A percentile compares a stretch with the other conserved stretches of the same genome.
Evolutionary conservation across 176 grass and related monocot species (phyloP).

Genomic region (Avena sativa): DNA sequence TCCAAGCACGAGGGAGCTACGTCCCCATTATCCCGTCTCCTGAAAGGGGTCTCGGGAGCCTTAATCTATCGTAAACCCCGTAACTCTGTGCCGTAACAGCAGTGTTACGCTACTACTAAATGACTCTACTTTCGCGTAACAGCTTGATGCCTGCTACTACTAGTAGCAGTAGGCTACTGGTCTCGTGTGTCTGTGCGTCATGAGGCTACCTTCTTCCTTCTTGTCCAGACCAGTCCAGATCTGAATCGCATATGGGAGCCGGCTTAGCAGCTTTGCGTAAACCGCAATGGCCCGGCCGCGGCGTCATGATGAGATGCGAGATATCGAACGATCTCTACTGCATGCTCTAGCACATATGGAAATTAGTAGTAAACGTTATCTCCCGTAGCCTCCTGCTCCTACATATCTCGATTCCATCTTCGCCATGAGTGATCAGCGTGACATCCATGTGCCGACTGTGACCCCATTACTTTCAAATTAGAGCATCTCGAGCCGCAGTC

Average conservation of each 20-base stretch:
- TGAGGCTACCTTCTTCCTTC: neutral
- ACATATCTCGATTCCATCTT: neutral
- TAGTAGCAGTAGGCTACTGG: neutral
- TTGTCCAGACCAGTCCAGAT: neutral
- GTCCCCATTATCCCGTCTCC: neutral
- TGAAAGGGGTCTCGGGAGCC: neutral
- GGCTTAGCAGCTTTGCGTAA: neutral
- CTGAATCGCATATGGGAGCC: neutral
- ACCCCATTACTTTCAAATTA: no score
- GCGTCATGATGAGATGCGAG: conserved; percentile 23
- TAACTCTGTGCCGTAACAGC: conserved; percentile 2
- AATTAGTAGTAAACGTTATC: conserved; percentile 42
- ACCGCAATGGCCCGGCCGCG: neutral
- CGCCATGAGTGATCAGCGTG: conserved; percentile 49
- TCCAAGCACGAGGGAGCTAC: neutral
- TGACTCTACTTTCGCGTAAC: neutral
- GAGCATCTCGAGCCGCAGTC: no score
- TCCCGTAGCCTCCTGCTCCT: neutral
- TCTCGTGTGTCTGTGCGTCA: neutral
- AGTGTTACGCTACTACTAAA: neutral
- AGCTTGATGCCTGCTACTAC: neutral
- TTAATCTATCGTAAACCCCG: conserved; percentile 35
- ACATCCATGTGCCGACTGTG: conserved; percentile 14
- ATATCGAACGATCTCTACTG: neutral
- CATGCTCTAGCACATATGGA: neutral